phyloP scores from a whole-genome alignment of 345 rosid species.

The Durio zibethinus region DNA sequence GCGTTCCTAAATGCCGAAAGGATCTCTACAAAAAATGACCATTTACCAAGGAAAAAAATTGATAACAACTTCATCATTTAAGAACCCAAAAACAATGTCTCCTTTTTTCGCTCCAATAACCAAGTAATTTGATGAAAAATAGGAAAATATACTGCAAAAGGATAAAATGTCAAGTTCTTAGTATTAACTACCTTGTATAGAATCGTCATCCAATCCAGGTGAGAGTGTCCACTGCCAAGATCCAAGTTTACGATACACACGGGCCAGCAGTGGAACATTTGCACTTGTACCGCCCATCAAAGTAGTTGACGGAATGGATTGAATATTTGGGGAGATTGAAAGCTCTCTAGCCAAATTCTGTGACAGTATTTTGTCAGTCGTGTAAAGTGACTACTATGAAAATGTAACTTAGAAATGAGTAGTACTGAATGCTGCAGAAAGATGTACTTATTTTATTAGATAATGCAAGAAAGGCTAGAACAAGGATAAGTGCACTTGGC shows the following conservation, averaged over 20 bases:
- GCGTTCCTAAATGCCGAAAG: conserved; percentile 70
- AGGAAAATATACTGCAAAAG: not conserved
- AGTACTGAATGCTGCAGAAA: conserved; percentile 10
- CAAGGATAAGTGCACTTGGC: not conserved
- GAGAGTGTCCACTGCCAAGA: conserved; percentile 89
- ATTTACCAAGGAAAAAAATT: not conserved
- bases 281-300: conserved; percentile 43
- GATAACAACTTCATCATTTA: not conserved
- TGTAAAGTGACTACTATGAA: conserved; percentile 14
- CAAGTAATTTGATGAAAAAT: not conserved
- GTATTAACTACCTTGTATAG: conserved; percentile 63
- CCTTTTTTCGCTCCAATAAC: not conserved
- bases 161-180: not conserved
- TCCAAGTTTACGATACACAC: conserved; percentile 82
- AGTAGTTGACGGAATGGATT: conserved; percentile 44
- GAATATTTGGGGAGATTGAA: conserved; percentile 54
- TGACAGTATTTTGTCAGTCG: conserved; percentile 15
- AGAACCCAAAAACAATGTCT: not conserved
- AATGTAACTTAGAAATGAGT: conserved; percentile 7
- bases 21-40: conserved; percentile 51
- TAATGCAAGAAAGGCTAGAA: not conserved
- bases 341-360: conserved; percentile 78
- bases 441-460: not conserved
- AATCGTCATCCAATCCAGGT: conserved; percentile 85
- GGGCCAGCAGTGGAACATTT: conserved; percentile 74